Evolutionary conservation across 208 protist species (phyloP).

Genomic region (Leishmania aethiopica): DNA sequence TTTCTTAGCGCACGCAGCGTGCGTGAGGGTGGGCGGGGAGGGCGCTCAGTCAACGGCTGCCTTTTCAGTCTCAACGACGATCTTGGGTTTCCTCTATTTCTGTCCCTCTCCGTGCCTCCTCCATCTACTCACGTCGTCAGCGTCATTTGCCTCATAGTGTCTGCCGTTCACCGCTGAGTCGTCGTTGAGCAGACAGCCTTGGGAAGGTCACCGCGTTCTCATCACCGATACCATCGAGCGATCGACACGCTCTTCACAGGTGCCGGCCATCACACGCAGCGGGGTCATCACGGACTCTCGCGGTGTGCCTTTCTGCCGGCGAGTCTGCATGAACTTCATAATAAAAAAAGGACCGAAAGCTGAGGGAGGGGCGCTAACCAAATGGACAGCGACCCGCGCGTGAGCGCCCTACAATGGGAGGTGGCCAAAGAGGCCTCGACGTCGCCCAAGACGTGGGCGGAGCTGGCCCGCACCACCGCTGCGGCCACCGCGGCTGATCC

Average conservation of each 20-base stretch:
- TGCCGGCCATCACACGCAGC: neutral
- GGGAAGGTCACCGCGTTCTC: neutral
- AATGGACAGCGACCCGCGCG: constrained; percentile 31
- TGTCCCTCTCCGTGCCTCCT: neutral
- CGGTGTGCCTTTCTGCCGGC: neutral
- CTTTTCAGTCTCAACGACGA: neutral
- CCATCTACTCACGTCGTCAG: neutral
- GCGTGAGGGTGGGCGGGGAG: too few species aligned
- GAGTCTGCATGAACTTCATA: neutral
- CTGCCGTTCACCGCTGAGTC: neutral
- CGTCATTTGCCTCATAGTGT: neutral
- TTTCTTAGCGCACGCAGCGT: neutral
- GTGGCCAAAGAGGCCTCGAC: constrained; percentile 41
- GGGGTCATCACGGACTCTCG: neutral
- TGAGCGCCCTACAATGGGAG: constrained; percentile 73
- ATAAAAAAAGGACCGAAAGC: neutral
- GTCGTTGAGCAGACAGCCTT: neutral
- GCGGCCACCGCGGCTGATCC: constrained; percentile 19
- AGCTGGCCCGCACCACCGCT: constrained; percentile 40
- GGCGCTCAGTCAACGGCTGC: neutral
- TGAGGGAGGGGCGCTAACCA: neutral
- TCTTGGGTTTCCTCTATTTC: neutral
- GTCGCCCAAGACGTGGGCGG: constrained; percentile 71
- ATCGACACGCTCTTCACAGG: neutral
- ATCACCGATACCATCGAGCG: neutral